These are phyloP conservation scores for Primulina eburnea DNA, from an alignment of 257 asterid species.

Conservation along the genomic window DNA sequence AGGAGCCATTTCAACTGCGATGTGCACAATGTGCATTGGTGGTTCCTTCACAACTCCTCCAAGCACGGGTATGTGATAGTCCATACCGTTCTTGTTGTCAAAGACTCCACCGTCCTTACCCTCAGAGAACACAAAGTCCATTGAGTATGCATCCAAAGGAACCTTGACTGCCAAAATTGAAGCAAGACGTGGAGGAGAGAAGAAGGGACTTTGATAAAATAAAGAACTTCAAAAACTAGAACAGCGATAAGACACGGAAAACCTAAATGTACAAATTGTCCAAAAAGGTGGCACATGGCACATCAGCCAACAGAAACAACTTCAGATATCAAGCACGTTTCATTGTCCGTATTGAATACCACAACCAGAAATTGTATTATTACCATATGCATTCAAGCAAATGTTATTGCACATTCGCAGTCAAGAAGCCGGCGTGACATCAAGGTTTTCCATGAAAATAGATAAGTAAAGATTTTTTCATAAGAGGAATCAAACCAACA, in stretches of 20 bases:
- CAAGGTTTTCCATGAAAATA: neutral
- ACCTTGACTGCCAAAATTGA: conserved; percentile 65
- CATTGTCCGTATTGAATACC: conserved; percentile 5
- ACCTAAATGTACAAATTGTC: conserved; percentile 6
- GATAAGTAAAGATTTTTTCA: neutral
- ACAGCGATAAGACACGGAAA: conserved; percentile 4
- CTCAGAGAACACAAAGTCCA: conserved; percentile 98
- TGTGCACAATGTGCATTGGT: conserved; percentile 90
- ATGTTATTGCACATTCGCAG: conserved; percentile 2
- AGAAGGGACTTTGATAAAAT: conserved; percentile 24
- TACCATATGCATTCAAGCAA: neutral
- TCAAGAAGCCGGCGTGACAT: conserved; percentile 1
- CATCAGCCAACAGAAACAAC: conserved; percentile 10
- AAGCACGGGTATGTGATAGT: conserved; percentile 87
- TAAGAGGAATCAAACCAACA: neutral
- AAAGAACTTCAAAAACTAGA: conserved; percentile 18
- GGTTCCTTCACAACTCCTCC: conserved; percentile 86
- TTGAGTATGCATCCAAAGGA: conserved; percentile 90
- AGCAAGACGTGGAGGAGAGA: conserved; percentile 19
- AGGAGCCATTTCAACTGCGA: conserved; percentile 98
- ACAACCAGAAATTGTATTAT: conserved; percentile 13
- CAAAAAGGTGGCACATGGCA: conserved; percentile 16
- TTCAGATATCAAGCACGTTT: neutral
- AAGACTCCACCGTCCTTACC: conserved; percentile 80
- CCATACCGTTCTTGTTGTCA: conserved; percentile 88